Base-by-base conservation (phyloP, 2,329 filamentous ascomycete genomes). In the Botrytis fabae region DNA sequence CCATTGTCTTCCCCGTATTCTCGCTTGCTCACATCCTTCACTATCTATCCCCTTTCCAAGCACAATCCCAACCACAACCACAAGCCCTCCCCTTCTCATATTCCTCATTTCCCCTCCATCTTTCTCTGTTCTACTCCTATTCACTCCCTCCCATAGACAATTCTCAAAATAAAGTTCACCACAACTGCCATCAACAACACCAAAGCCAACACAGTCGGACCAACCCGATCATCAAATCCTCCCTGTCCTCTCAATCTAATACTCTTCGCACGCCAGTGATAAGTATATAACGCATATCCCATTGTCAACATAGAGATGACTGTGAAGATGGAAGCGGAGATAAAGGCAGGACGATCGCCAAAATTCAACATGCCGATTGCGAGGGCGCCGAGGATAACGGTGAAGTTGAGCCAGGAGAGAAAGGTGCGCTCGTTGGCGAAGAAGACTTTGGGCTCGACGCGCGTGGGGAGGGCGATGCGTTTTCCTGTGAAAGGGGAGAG, bases 401-500 rank as follows among this genome's bases (percentile, higher is more conserved):
- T 97, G 87, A 98, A 98, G 89, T 99, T 99, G 81, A 99, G 93
- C 96, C 96, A 99, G 84, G 94, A 97, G 81, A 99, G 91, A 83
- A 99, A 99, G 76, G 96, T 99, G 76, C 96, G 94, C 86, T 99
- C 96, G 87, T 99, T 99, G 85, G 96, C 96, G 87, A 99, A 99
- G 90, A 98, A 99, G 86, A 99, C 96, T 85, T 99, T 99, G 80
- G 96, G 96, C 84, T 99, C 96, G 84, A 99, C 95, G 78, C 96
- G 94, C 74, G 95, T 98, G 73, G 96, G 96, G 77, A 99, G 93
- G 80, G 96, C 95, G 82, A 99, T 98, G 82, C 95, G 94, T 86
- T 99, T 99, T 88, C 95, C 95, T 97, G 79, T 28, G 38, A 32
- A 46, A 60, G 38, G 42, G 44, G 10, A 20, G 68, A 14, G 25